A percentile compares a stretch with the other conserved stretches of the same genome.
Conservation (phyloP, 148 eudicot species). For the Pharnaceum exiguum region DNA sequence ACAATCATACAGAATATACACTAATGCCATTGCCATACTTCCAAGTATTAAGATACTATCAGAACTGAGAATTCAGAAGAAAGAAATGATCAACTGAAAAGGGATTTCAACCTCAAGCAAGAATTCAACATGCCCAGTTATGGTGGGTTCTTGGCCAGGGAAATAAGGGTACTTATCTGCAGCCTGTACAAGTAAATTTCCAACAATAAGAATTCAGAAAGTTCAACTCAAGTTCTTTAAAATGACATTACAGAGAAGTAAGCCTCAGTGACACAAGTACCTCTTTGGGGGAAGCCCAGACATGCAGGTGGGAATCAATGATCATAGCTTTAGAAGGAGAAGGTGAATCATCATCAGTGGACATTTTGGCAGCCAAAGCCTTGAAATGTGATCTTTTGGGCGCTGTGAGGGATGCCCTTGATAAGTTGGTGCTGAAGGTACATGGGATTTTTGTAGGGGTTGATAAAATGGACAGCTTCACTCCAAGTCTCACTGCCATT, state of each 20-base stretch:
- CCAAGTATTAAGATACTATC: neutral
- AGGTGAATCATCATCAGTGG: constrained; percentile 1
- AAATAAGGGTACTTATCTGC: constrained; percentile 73
- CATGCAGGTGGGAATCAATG: constrained; percentile 92
- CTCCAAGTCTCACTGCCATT: constrained; percentile 29
- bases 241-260: no score
- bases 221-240: neutral
- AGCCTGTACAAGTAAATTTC: constrained; percentile 39
- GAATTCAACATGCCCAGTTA: constrained; percentile 70
- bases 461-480: constrained; percentile 22
- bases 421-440: neutral
- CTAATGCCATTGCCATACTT: no score
- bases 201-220: neutral
- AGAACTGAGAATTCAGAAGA: neutral
- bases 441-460: constrained; percentile 3
- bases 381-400: constrained; percentile 4
- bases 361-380: constrained; percentile 35
- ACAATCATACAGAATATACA: no score
- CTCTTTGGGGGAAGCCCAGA: constrained; percentile 84
- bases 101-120: constrained; percentile 56
- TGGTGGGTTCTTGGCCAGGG: constrained; percentile 80
- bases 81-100: neutral
- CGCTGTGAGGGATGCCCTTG: neutral
- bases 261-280: constrained; percentile 17
- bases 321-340: constrained; percentile 37